Evolutionary conservation across 179 eudicot species (phyloP).

Genomic region (Silene coronaria): DNA sequence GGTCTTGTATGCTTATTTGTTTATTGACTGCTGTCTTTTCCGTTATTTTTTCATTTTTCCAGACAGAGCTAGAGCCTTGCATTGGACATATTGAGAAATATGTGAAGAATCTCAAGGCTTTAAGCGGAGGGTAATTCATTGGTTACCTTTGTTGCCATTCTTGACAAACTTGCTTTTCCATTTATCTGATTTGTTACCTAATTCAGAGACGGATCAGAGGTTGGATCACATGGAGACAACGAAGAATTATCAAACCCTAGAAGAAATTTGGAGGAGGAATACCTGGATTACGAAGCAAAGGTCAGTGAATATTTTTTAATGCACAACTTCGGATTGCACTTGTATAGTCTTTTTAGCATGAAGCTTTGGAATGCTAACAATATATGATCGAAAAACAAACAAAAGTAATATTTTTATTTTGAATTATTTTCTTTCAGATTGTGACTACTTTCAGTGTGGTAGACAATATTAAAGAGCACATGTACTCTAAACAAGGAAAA

Average conservation of each 20-base stretch:
- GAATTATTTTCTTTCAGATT: constrained; percentile 42
- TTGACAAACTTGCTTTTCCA: neutral
- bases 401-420: neutral
- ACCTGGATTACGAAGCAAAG: constrained; percentile 82
- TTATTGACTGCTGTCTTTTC: neutral
- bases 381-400: neutral
- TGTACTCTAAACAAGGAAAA: constrained; percentile 56
- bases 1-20: neutral
- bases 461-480: constrained; percentile 95
- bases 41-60: constrained; percentile 17
- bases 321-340: neutral
- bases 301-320: constrained; percentile 27
- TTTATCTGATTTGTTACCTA: constrained; percentile 10
- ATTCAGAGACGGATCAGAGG: constrained; percentile 38
- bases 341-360: neutral
- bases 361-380: neutral
- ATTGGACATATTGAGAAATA: constrained; percentile 64
- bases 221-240: constrained; percentile 32
- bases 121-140: constrained; percentile 56
- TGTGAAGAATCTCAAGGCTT: constrained; percentile 73
- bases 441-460: constrained; percentile 92
- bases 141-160: neutral
- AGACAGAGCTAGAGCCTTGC: constrained; percentile 84
- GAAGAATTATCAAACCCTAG: constrained; percentile 51
- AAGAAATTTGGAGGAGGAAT: constrained; percentile 87